Evolutionary conservation across 176 grass and related monocot genomes (phyloP).

Genomic region (Eremochloa ophiuroides): DNA sequence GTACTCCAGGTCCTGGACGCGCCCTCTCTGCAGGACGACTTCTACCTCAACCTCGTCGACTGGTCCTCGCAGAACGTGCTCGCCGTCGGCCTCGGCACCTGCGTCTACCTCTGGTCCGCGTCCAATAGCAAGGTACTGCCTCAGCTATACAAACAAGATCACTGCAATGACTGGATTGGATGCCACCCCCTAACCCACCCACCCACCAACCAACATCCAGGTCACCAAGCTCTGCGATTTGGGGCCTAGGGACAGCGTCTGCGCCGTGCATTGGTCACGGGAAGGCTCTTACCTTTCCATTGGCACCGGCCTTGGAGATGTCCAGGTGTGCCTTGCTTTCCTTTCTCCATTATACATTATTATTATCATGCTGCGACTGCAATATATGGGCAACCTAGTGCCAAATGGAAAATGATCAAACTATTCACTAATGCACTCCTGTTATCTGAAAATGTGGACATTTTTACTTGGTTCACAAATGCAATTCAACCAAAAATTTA

Average conservation of each 20-base stretch:
- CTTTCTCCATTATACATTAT: no score
- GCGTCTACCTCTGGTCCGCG: constrained; percentile 94
- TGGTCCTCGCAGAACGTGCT: constrained; percentile 96
- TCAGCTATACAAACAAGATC: background rate
- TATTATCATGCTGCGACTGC: background rate
- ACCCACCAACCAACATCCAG: constrained; percentile 6
- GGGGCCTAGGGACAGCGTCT: constrained; percentile 77
- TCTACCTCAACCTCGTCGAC: constrained; percentile 97
- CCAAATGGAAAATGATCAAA: background rate
- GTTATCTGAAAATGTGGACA: background rate
- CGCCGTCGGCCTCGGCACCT: constrained; percentile 84
- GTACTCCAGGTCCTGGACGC: constrained; percentile 70
- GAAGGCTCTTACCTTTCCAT: constrained; percentile 92
- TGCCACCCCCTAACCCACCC: background rate
- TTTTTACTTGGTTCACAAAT: no score
- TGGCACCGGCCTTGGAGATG: constrained; percentile 88
- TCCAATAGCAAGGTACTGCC: constrained; percentile 65
- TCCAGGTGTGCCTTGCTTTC: constrained; percentile 47
- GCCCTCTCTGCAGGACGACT: constrained; percentile 88
- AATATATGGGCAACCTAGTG: background rate
- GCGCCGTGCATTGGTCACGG: constrained; percentile 86
- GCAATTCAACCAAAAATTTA: background rate
- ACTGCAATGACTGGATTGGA: no score
- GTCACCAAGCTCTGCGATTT: constrained; percentile 93
- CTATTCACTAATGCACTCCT: background rate